Conservation (phyloP, 2,329 filamentous ascomycete genomes). For the Thielaviopsis populi region DNA sequence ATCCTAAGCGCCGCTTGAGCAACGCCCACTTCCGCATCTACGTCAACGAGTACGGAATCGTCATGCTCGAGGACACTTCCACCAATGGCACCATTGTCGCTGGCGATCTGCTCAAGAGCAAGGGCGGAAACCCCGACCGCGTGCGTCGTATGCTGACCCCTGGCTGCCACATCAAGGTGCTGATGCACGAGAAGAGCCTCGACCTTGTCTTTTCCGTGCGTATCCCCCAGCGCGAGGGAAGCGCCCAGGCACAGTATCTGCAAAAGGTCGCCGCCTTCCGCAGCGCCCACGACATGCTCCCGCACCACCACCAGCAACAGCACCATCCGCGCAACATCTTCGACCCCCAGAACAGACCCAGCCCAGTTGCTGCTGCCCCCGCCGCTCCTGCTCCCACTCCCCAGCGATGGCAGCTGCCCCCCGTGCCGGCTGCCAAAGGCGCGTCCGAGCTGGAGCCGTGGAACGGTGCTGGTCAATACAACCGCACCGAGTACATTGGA, state of each 20-base stretch:
- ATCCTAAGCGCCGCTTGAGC: constrained; percentile 61
- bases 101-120: constrained; percentile 42
- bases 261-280: constrained; percentile 53
- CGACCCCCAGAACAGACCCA: not conserved
- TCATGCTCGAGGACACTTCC: constrained; percentile 88
- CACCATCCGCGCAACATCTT: constrained; percentile 6
- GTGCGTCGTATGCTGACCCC: constrained; percentile 49
- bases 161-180: constrained; percentile 59
- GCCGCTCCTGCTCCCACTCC: not conserved
- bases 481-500: constrained; percentile 65
- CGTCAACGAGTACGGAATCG: constrained; percentile 65
- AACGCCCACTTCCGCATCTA: constrained; percentile 95
- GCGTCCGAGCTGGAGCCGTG: constrained; percentile 29
- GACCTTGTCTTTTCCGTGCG: constrained; percentile 75
- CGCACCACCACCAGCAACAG: not conserved
- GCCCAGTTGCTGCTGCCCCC: not conserved
- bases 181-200: constrained; percentile 33
- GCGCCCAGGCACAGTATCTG: constrained; percentile 48
- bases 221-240: constrained; percentile 59
- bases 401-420: not conserved
- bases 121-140: constrained; percentile 25
- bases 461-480: constrained; percentile 75
- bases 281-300: constrained; percentile 19
- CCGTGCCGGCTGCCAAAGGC: constrained; percentile 30
- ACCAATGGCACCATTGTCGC: constrained; percentile 95